Evolutionary conservation across 106 monocot species (phyloP).

Genomic region (Dendrobium nobile): DNA sequence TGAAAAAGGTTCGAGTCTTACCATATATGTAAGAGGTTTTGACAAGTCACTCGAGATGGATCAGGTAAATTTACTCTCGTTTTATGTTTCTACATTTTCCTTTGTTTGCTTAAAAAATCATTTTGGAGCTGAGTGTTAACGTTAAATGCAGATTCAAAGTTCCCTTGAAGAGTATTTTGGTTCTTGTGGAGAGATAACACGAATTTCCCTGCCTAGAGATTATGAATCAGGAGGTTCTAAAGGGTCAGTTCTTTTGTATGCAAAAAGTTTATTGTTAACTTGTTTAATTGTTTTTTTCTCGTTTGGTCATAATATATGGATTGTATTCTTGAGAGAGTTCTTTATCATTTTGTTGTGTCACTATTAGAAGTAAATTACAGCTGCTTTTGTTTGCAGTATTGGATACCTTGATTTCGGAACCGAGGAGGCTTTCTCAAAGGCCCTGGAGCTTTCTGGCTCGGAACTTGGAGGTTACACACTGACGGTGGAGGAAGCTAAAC

Average conservation of each 20-base stretch:
- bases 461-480: conserved; percentile 16
- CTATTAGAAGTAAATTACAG: not conserved
- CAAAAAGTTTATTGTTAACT: not conserved
- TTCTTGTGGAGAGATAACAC: conserved; percentile 67
- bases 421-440: conserved; percentile 6
- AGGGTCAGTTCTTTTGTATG: conserved; percentile 42
- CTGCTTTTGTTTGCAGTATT: conserved; percentile 9
- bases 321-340: not conserved
- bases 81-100: not conserved
- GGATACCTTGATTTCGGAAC: conserved; percentile 18
- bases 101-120: not conserved
- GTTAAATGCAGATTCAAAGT: conserved; percentile 38
- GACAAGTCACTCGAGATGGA: conserved; percentile 56
- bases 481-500: conserved; percentile 15
- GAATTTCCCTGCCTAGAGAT: conserved; percentile 72
- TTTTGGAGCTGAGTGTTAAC: not conserved
- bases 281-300: too few relatives aligned
- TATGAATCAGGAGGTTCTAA: conserved; percentile 67
- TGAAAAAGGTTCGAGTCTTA: conserved; percentile 34
- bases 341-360: not conserved
- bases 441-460: conserved; percentile 15
- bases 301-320: too few relatives aligned
- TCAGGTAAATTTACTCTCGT: conserved; percentile 29
- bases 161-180: conserved; percentile 64
- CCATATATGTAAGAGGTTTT: conserved; percentile 79